Conservation (phyloP, 257 asterid species). For the Penstemon barbatus region DNA sequence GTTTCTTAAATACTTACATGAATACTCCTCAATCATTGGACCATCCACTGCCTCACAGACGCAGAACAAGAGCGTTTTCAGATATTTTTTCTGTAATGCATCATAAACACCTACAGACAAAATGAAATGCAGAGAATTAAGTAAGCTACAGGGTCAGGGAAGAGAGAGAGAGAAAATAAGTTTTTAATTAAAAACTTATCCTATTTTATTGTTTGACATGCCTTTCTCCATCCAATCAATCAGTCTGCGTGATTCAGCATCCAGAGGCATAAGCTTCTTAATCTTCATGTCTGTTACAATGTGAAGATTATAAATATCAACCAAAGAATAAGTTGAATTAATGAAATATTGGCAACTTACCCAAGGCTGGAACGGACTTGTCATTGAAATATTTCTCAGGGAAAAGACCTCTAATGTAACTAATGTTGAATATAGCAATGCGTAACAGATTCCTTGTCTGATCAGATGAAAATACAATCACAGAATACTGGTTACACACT, state of each 20-base stretch:
- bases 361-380: slow-evolving; percentile 91
- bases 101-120: slow-evolving; percentile 75
- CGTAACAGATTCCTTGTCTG: slow-evolving; percentile 95
- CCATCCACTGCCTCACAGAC: slow-evolving; percentile 83
- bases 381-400: slow-evolving; percentile 92
- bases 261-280: slow-evolving; percentile 98
- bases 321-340: background rate
- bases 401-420: slow-evolving; percentile 94
- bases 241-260: slow-evolving; percentile 92
- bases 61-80: slow-evolving; percentile 83
- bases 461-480: slow-evolving; percentile 28
- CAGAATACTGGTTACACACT: slow-evolving; percentile 6
- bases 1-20: slow-evolving; percentile 60
- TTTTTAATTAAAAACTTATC: slow-evolving; percentile 11
- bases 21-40: slow-evolving; percentile 87
- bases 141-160: slow-evolving; percentile 28
- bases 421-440: slow-evolving; percentile 93
- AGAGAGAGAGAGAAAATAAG: slow-evolving; percentile 16
- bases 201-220: slow-evolving; percentile 20
- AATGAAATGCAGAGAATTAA: slow-evolving; percentile 20
- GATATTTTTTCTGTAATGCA: slow-evolving; percentile 87
- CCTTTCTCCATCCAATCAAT: slow-evolving; percentile 99
- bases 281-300: slow-evolving; percentile 78
- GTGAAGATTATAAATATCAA: slow-evolving; percentile 15
- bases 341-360: slow-evolving; percentile 39